Base-by-base conservation (phyloP, 139 green algal genomes). In the Eudorina sp. region DNA sequence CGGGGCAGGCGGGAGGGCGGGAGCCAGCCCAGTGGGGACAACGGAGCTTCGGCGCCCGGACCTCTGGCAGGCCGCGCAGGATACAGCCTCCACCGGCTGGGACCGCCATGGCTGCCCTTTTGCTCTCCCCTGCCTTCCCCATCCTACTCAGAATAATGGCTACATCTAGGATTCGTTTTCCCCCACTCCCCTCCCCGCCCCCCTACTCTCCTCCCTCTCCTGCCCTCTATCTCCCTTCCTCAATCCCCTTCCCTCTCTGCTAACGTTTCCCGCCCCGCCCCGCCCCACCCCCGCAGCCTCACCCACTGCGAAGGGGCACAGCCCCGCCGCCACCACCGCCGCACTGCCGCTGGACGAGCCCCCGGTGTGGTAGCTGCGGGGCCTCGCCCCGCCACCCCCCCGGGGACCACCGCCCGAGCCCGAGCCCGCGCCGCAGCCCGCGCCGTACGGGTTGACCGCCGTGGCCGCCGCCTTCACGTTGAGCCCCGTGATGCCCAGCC, bases 231-330 rank as follows among this genome's bases (percentile, higher is more conserved):
- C 64, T 40, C 64, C 64, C 64, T 34, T 27, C 64, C 16, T 6
- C 64, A 31, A 43, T 27, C 66, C 66, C 7, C 66, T 46, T 46
- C 31, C 2, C n/a, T n/a, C n/a, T n/a, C n/a, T n/a, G n/a, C n/a
- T n/a, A n/a, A n/a, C n/a, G n/a, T 58, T 58, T 25, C 13, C 66
- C 66, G 2, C 64, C 27, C 16, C 64, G 2, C 64, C 64, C 64
- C 64, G 11, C 34, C 3, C 25, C 64, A 43, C 64, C 34, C 64
- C 64, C 64, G 64, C 29, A 58, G 51, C 51, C 73, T 3, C 82
- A 96, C 95, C 96, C 21, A 98, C 85, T 0, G 95, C 93, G 74
- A 98, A 89, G 23, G 95, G 92, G 69, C 92, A 96, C 40, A 98
- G 64, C 0, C 96, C 96, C 0, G 92, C 90, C 16, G 95, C 95